A percentile compares a stretch with the other conserved stretches of the same genome.
These are phyloP conservation scores for Prunus mira DNA, from an alignment of 306 rosid species.

Conservation along the genomic window DNA sequence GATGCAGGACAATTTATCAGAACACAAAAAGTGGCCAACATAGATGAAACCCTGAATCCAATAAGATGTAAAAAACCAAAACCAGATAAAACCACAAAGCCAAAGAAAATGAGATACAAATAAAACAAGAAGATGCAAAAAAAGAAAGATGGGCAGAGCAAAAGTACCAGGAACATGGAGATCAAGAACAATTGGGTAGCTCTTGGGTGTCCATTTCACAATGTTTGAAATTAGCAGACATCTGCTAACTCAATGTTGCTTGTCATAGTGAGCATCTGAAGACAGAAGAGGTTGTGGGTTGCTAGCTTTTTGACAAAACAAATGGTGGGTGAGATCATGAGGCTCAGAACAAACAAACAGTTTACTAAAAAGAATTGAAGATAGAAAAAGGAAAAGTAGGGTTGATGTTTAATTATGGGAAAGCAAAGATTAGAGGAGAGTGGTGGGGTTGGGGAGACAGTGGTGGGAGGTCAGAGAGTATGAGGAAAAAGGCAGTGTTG, in stretches of 20 bases:
- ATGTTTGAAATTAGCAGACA: not conserved
- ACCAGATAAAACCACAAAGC: not conserved
- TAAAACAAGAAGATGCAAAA: not conserved
- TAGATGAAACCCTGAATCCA: not conserved
- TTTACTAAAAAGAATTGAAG: not conserved
- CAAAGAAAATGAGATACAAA: not conserved
- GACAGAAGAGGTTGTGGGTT: not conserved
- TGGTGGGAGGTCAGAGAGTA: slow-evolving; percentile 45
- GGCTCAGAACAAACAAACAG: slow-evolving; percentile 18
- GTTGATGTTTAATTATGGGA: slow-evolving; percentile 53
- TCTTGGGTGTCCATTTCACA: not conserved
- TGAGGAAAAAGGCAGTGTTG: slow-evolving; percentile 27
- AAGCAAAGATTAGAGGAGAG: slow-evolving; percentile 45
- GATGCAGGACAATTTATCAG: not conserved
- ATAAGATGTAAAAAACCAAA: not conserved
- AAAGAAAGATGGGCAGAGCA: not conserved
- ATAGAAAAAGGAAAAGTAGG: slow-evolving; percentile 35
- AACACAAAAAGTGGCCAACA: not conserved
- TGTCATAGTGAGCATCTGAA: not conserved
- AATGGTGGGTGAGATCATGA: slow-evolving; percentile 3
- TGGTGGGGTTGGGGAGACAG: slow-evolving; percentile 41
- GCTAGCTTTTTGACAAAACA: not conserved
- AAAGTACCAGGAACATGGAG: not conserved
- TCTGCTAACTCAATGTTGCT: not conserved
- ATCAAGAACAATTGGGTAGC: not conserved